Evolutionary conservation across 2,329 filamentous ascomycete species (phyloP).

Genomic region (Phialocephala sp.): DNA sequence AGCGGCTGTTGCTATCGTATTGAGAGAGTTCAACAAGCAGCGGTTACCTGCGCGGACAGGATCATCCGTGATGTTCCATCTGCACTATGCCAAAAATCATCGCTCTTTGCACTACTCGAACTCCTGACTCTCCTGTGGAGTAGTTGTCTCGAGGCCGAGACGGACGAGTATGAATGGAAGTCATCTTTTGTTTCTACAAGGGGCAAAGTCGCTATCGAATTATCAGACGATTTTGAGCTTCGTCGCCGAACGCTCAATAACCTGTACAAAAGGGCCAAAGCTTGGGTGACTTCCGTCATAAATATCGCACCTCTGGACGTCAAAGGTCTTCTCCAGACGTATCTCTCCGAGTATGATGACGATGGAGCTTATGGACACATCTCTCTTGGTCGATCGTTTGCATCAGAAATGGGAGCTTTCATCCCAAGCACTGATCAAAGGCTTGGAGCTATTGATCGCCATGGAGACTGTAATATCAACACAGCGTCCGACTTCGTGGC

Average conservation of each 20-base stretch:
- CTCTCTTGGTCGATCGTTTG: slow-evolving; percentile 91
- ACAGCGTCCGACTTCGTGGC: slow-evolving; percentile 95
- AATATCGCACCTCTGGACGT: slow-evolving; percentile 89
- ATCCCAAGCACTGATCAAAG: slow-evolving; percentile 88
- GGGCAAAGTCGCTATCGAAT: slow-evolving; percentile 80
- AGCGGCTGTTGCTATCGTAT: slow-evolving; percentile 93
- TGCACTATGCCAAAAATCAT: slow-evolving; percentile 85
- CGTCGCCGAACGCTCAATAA: slow-evolving; percentile 79
- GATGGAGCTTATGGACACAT: slow-evolving; percentile 91
- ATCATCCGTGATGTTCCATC: slow-evolving; percentile 88
- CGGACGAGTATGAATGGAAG: slow-evolving; percentile 88
- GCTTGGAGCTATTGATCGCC: slow-evolving; percentile 78
- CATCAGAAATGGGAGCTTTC: slow-evolving; percentile 85
- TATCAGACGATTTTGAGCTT: slow-evolving; percentile 92
- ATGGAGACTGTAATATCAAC: slow-evolving; percentile 79
- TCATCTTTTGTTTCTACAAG: slow-evolving; percentile 79
- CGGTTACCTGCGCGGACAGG: slow-evolving; percentile 80
- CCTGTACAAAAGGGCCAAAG: slow-evolving; percentile 76
- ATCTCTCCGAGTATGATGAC: slow-evolving; percentile 93
- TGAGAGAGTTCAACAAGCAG: slow-evolving; percentile 86
- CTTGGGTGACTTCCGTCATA: slow-evolving; percentile 82
- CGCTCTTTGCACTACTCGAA: slow-evolving; percentile 91
- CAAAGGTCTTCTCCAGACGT: slow-evolving; percentile 94
- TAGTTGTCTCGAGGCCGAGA: slow-evolving; percentile 91
- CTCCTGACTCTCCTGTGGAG: slow-evolving; percentile 93